A percentile compares a stretch with the other conserved stretches of the same genome.
Conservation (phyloP, 169 alveolate species). For the Eimeria praecox region DNA sequence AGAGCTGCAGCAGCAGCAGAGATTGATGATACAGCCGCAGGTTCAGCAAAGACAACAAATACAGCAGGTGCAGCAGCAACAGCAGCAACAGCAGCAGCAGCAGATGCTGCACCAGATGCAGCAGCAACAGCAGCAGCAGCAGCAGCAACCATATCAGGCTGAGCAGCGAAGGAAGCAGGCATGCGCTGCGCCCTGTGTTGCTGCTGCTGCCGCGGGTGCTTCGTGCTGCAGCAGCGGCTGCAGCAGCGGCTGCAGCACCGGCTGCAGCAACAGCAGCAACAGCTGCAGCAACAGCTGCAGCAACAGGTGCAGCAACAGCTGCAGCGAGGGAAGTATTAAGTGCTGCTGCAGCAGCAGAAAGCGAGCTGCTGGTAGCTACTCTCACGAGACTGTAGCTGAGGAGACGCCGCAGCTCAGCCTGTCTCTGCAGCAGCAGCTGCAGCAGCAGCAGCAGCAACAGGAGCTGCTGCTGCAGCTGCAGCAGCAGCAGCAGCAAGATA, state of each 20-base stretch:
- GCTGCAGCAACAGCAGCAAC: neutral
- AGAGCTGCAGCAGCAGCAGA: slow-evolving; percentile 25
- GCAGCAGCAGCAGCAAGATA: neutral
- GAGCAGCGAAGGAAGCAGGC: slow-evolving; percentile 35
- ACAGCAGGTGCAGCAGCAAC: neutral
- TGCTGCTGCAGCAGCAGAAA: neutral
- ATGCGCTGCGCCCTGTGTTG: neutral
- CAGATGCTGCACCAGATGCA: neutral
- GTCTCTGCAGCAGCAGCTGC: slow-evolving; percentile 11
- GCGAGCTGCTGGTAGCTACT: neutral
- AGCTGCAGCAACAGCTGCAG: neutral
- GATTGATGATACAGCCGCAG: neutral
- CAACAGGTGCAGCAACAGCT: neutral
- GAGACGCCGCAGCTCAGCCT: neutral
- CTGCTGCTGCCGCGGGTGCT: neutral
- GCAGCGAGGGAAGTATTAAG: no score
- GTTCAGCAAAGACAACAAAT: neutral
- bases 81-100: slow-evolving; percentile 5
- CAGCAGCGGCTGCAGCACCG: neutral
- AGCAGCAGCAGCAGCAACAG: neutral
- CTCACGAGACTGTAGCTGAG: neutral
- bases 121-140: slow-evolving; percentile 8
- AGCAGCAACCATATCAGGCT: neutral
- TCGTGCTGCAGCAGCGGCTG: neutral
- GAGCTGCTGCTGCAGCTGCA: neutral